Evolutionary conservation across 1,284 basidiomycete genomes (phyloP).

Genomic region (Apiotrichum sp.): DNA sequence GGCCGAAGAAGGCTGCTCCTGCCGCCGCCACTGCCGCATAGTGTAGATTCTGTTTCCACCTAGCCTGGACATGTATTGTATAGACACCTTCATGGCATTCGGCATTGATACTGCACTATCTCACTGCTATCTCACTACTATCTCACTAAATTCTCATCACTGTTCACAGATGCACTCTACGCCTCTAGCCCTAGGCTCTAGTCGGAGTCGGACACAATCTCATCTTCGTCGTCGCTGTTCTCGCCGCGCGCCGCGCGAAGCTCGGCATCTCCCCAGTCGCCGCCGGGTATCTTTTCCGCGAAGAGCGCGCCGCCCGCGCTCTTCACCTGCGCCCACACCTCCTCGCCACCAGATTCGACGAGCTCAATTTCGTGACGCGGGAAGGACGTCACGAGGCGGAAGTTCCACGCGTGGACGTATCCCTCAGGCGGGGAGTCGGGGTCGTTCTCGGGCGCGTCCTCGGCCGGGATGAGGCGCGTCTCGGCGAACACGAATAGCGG

Average conservation of each 20-base stretch:
- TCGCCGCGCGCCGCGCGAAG: conserved; percentile 6
- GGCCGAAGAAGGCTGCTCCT: conserved; percentile 53
- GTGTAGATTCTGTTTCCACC: neutral
- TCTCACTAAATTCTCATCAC: no score
- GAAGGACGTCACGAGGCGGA: conserved; percentile 38
- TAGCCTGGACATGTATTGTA: neutral
- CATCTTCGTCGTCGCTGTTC: conserved; percentile 24
- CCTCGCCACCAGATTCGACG: conserved; percentile 26
- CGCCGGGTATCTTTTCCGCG: conserved; percentile 36
- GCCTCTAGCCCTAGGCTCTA: neutral
- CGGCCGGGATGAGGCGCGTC: conserved; percentile 35
- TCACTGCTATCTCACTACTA: no score
- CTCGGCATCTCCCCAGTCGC: conserved; percentile 29
- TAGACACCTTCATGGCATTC: neutral
- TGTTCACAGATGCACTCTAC: neutral
- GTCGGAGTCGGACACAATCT: conserved; percentile 19
- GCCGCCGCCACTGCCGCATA: neutral
- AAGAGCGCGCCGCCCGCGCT: conserved; percentile 41
- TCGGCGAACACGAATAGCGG: conserved; percentile 42
- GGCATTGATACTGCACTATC: no score
- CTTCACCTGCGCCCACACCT: conserved; percentile 37
- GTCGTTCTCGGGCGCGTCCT: conserved; percentile 20
- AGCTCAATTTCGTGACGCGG: conserved; percentile 36
- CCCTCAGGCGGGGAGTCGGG: conserved; percentile 34
- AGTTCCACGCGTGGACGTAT: conserved; percentile 30